Conservation (phyloP, 192 early-diverging fungal genomes). For the Dissophora globulifera region DNA sequence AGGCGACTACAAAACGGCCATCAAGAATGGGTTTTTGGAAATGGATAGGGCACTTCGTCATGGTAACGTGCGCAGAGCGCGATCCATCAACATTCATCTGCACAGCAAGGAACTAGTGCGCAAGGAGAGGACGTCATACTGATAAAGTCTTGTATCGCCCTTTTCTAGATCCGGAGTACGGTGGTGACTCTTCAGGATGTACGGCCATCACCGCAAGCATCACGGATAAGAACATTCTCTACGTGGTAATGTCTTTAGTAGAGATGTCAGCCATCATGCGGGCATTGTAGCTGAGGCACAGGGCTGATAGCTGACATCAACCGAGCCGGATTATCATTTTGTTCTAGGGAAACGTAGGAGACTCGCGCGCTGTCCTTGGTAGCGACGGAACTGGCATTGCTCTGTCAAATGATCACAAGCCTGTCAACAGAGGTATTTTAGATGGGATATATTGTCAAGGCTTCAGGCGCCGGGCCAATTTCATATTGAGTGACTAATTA, state of each 20-base stretch:
- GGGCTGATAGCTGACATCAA: too few relatives aligned
- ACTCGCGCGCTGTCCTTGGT: constrained; percentile 92
- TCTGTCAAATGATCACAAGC: constrained; percentile 97
- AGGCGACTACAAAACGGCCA: constrained; percentile 77
- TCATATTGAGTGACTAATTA: neutral
- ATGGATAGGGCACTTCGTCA: constrained; percentile 82
- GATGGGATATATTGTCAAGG: too few relatives aligned
- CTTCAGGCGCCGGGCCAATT: too few relatives aligned
- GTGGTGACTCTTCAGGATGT: constrained; percentile 91
- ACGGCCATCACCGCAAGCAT: constrained; percentile 92
- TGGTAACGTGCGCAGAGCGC: too few relatives aligned
- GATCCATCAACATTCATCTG: too few relatives aligned
- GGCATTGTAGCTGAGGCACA: too few relatives aligned
- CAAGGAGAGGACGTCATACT: neutral
- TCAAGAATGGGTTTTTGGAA: constrained; percentile 85
- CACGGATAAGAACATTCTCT: constrained; percentile 82
- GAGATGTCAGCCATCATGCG: neutral
- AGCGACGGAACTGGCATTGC: constrained; percentile 77
- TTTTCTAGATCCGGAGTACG: constrained; percentile 75
- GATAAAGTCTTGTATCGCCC: neutral
- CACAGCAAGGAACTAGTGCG: too few relatives aligned
- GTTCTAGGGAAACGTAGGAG: constrained; percentile 88
- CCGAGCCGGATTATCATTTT: neutral
- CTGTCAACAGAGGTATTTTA: constrained; percentile 77
- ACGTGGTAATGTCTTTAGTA: constrained; percentile 63